These are phyloP conservation scores for Helotiales sp. DNA, from an alignment of 2,329 filamentous ascomycete species.

Conservation along the genomic window DNA sequence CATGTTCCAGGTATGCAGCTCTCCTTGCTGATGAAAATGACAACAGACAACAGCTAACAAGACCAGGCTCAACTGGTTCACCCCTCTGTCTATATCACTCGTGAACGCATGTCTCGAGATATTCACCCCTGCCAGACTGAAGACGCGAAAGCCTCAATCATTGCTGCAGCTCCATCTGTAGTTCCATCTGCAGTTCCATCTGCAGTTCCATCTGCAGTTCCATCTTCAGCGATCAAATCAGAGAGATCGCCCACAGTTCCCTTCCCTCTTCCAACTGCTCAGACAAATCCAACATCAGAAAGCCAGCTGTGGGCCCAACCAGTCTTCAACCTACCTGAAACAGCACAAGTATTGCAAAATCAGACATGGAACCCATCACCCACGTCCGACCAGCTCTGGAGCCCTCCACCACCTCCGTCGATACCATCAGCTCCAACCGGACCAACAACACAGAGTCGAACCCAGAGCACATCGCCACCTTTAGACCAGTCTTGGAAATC, in stretches of 20 bases:
- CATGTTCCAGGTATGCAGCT: slow-evolving; percentile 26
- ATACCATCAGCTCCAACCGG: not conserved
- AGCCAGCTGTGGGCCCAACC: not conserved
- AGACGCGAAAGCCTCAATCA: slow-evolving; percentile 1
- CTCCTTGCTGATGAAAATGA: not conserved
- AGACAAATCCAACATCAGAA: not conserved
- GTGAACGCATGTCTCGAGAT: slow-evolving; percentile 19
- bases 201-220: not conserved
- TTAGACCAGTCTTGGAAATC: not conserved
- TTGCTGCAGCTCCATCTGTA: not conserved
- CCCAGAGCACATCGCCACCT: slow-evolving; percentile 2
- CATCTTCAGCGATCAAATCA: no score
- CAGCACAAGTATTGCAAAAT: not conserved
- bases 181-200: not conserved
- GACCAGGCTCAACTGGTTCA: slow-evolving; percentile 16
- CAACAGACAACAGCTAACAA: not conserved
- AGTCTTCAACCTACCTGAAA: not conserved
- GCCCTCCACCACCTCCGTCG: not conserved
- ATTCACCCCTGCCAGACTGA: slow-evolving; percentile 5
- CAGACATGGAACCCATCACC: not conserved
- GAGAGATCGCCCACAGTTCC: not conserved
- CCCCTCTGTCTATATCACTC: slow-evolving; percentile 26
- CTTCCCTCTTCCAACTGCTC: not conserved
- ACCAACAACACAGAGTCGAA: not conserved
- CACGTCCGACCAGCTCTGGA: not conserved